Base-by-base conservation (phyloP, 2,329 filamentous ascomycete species). In the Botrytis hyacinthi region DNA sequence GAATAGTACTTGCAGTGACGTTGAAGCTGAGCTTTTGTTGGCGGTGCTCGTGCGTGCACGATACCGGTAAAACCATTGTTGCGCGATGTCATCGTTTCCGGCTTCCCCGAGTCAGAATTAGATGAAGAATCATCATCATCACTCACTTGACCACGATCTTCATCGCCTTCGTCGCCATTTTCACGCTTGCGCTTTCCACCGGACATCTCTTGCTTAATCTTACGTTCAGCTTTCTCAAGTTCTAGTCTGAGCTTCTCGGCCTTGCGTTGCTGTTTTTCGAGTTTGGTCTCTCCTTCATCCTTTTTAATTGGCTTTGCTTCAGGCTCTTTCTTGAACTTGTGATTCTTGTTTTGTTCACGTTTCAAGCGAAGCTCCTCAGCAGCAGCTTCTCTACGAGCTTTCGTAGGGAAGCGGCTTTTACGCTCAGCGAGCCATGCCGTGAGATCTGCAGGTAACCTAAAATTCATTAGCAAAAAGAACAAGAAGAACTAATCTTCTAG, bases 371-470 rank as follows among this genome's bases (percentile, higher is more conserved):
- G 75, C 73, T 88, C 86, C 73, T 86, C 86, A 76, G 89, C 88
- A 82, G 88, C 93, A 76, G 89, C 89, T 75, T 89, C 87, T 75
- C 90, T 84, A 72, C 93, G 90, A 74, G 89, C 89, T 81, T 89
- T 89, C 3, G 95, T 98, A 2, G 95, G 95, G 81, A 89, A 98
- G 70, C 91, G 91, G 76, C 89, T 91, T 80, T 87, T 92, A 74
- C 95, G 90, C 81, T 97, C 94, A 68, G 90, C 90, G 76, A 97
- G 89, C 90, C 94, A 98, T 10, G 89, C 88, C 37, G 89, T 87
- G 72, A 98, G 86, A 79, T 98, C 94, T 74, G 88, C 88, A 26
- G 86, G 81, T 66, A 81, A 67, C 74, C 81, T 82, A 73, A 66
- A 51, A 37, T 67, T 61, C 42, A 76, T 78, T 81, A 83, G 73